phyloP scores from a whole-genome alignment of 192 early-diverging fungal genomes.

The Glomus cerebriforme region DNA sequence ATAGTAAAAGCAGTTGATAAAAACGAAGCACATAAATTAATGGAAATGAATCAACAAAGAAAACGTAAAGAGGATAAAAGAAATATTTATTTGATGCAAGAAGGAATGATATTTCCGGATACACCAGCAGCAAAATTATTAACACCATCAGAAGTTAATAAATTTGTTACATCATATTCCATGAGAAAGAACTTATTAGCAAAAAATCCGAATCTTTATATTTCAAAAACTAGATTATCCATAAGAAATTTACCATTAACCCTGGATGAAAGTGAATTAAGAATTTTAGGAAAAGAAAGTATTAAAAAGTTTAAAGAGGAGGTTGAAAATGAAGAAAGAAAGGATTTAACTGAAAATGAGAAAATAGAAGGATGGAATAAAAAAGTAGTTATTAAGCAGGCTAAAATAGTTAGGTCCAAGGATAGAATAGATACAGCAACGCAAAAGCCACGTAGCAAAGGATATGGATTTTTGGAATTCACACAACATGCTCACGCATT shows the following conservation, averaged over 20 bases:
- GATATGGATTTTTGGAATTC: constrained; percentile 95
- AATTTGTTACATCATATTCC: constrained; percentile 81
- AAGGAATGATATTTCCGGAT: constrained; percentile 88
- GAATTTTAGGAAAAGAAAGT: constrained; percentile 56
- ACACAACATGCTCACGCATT: constrained; percentile 85
- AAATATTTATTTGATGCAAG: constrained; percentile 86
- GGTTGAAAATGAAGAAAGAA: constrained; percentile 59
- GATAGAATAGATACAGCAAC: constrained; percentile 78
- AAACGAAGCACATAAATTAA: constrained; percentile 64
- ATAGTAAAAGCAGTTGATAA: constrained; percentile 80
- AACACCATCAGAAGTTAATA: constrained; percentile 72
- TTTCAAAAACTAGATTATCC: constrained; percentile 88
- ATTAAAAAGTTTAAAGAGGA: constrained; percentile 80
- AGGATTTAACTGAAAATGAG: constrained; percentile 60
- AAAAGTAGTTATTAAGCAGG: constrained; percentile 59
- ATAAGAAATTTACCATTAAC: constrained; percentile 80
- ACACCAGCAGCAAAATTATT: constrained; percentile 74
- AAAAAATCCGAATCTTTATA: constrained; percentile 85
- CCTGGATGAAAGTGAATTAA: constrained; percentile 73
- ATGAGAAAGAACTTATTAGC: constrained; percentile 79
- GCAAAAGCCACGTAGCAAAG: constrained; percentile 71
- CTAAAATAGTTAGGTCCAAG: constrained; percentile 46
- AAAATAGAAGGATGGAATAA: constrained; percentile 68
- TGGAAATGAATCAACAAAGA: constrained; percentile 56
- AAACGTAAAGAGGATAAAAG: constrained; percentile 78